These are phyloP conservation scores for Candida cerambycidarum DNA, from an alignment of 805 yeast species.

Conservation along the genomic window DNA sequence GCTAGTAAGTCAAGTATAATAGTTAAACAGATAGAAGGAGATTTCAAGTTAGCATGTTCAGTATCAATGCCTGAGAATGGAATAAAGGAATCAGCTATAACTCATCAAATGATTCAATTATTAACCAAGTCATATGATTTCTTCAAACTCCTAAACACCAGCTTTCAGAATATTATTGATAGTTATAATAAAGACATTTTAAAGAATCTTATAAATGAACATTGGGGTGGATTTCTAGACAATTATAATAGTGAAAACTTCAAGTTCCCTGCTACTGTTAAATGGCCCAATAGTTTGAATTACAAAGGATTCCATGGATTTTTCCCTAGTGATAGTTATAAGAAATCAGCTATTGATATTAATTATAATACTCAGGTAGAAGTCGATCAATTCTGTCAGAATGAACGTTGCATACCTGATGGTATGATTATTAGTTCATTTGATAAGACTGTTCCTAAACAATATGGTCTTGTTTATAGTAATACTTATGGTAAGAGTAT, in stretches of 20 bases:
- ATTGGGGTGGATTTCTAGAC: conserved; percentile 30
- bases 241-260: conserved; percentile 24
- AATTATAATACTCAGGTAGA: conserved; percentile 17
- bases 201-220: conserved; percentile 18
- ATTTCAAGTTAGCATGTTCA: conserved; percentile 28
- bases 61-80: conserved; percentile 18
- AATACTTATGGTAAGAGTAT: conserved; percentile 7
- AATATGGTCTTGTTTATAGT: conserved; percentile 30
- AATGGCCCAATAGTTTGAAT: conserved; percentile 38
- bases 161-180: conserved; percentile 19
- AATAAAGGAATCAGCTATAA: conserved; percentile 20
- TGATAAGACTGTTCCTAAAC: conserved; percentile 25
- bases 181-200: conserved; percentile 19
- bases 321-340: conserved; percentile 20
- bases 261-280: conserved; percentile 22
- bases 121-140: conserved; percentile 21
- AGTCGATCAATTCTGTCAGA: conserved; percentile 16
- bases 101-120: conserved; percentile 26
- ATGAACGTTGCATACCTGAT: neutral
- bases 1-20: conserved; percentile 26
- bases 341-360: conserved; percentile 28
- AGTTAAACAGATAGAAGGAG: conserved; percentile 24
- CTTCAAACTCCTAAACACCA: conserved; percentile 29
- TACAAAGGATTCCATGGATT: conserved; percentile 37
- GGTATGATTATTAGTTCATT: conserved; percentile 32